Base-by-base conservation (phyloP, 2,329 filamentous ascomycete genomes). In the Pseudogymnoascus sp. region DNA sequence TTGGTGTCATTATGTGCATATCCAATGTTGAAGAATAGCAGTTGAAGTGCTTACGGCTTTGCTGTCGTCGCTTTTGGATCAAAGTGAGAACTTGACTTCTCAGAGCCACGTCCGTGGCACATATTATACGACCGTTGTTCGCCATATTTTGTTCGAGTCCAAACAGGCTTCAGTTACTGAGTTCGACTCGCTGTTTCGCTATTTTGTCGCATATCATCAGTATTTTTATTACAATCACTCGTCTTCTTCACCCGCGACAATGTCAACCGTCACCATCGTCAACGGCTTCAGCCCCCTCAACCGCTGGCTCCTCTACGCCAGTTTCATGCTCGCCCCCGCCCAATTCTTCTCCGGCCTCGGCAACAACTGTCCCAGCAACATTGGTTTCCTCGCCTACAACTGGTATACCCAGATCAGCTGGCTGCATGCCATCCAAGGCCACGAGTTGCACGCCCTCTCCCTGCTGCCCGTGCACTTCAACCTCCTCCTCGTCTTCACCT, bases 371-470 rank as follows among this genome's bases (percentile, higher is more conserved):
- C 63, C 63, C 16, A 64, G 62, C 47, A 64, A 64, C 44, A 5
- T 64, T 11, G 63, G 63, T 31, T 64, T 64, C 25, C 61, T 64
- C 10, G 63, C 62, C 40, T 64, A 64, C 63, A 64, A 64, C 63
- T 64, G 61, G 40, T 64, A 64, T 47, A 64, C 61, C 18, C 63
- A 64, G 59, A 42, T 64, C 25, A 18, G 10, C 6, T 64, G 62
- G 63, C 50, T 60, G 4, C 14, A 16, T 11, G 63, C 63, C 31
- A 59, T 63, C 44, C 25, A 23, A 12, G 21, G 11, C 16, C 53
- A 64, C 25, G 3, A 64, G 14, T 18, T 64, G 4, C 62, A 63
- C 62, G 62, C 63, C 6, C 42, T 53, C 3, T 53, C 47, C 23
- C 23, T 53, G 23, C 25, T 53, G 25, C 47, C 47, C 14, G 47